Evolutionary conservation across 371 early-diverging fungal genomes (phyloP), one percentile per base, ranked within the genome.

Genomic region (Massospora cicadina): DNA sequence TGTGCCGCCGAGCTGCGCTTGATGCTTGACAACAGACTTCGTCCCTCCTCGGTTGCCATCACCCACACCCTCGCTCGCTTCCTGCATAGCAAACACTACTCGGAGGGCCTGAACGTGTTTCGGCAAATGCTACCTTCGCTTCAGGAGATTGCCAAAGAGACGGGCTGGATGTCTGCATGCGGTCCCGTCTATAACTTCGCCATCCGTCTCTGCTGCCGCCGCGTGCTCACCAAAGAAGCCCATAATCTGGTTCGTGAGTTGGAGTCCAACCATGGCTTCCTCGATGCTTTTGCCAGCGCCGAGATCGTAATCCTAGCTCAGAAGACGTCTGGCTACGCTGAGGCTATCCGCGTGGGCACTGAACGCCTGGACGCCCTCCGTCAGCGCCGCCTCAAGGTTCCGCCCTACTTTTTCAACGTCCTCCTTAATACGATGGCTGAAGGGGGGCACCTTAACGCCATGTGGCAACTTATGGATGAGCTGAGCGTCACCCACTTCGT

Each of bases 361-460:
- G 23, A 17, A 12, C 7, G 21, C 7, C 27, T 61, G 3, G 27
- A 61, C 21, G 27, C 2, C 5, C 29, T 60, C 28, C 10, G 33
- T n/a, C 60, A 60, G 5, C 7, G 33, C 5, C 28, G 27, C 7
- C 13, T 29, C 24, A 23, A 29, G 13, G 33, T 60, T 24, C 60
- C 13, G 5, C 3, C 60, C 60, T 60, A 27, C 60, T 60, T 60
- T 60, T 12, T 60, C 60, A 60, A 60, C 29, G 60, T 60, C 10
- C 27, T 60, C 3, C 33, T 60, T 10, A 60, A 60, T 27, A 27
- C 60, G 32, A 24, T 12, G 13, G 24, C 33, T 24, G 30, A 60
- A 5, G 13, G 21, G 21, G 30, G 24, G 13, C 60, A 29, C 21
- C 30, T 27, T 23, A 60, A 60, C 0, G 7, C 29, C 21, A 33